phyloP scores from a whole-genome alignment of 768 basidiomycete genomes.

The Lactifluus piperatus region DNA sequence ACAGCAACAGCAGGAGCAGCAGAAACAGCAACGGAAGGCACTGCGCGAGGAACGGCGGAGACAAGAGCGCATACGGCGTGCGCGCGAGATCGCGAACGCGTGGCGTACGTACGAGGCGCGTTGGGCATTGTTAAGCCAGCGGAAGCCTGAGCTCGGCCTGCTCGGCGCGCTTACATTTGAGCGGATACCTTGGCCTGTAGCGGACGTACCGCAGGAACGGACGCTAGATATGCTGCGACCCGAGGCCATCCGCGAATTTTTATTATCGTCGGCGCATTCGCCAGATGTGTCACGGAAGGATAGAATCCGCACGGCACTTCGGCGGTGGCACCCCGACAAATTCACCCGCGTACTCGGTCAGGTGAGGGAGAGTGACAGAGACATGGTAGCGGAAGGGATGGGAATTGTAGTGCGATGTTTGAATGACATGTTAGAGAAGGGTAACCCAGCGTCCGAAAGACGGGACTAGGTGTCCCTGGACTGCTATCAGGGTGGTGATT shows the following conservation, averaged over 20 bases:
- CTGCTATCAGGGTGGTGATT: not conserved
- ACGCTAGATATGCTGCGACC: slow-evolving; percentile 39
- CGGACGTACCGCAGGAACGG: slow-evolving; percentile 32
- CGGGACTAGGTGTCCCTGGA: not conserved
- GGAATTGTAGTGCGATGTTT: slow-evolving; percentile 50
- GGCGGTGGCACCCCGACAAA: slow-evolving; percentile 78
- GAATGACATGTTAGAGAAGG: slow-evolving; percentile 16
- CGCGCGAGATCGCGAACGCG: slow-evolving; percentile 29
- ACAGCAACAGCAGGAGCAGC: slow-evolving; percentile 22
- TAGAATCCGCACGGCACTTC: slow-evolving; percentile 54
- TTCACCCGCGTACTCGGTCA: slow-evolving; percentile 49
- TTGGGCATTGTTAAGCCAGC: slow-evolving; percentile 46
- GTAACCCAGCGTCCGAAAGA: not conserved
- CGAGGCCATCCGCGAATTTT: slow-evolving; percentile 44
- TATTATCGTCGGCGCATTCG: slow-evolving; percentile 59
- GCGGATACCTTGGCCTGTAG: slow-evolving; percentile 65
- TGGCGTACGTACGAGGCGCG: slow-evolving; percentile 32
- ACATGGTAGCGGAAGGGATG: slow-evolving; percentile 49
- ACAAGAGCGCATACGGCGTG: slow-evolving; percentile 32
- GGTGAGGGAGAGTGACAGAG: slow-evolving; percentile 45
- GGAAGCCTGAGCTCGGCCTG: slow-evolving; percentile 49
- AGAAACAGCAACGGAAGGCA: slow-evolving; percentile 31
- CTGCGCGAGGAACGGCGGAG: slow-evolving; percentile 41
- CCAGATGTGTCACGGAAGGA: slow-evolving; percentile 49
- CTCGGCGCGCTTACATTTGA: slow-evolving; percentile 40